Percentiles rank a stretch among this genome's conserved stretches.
phyloP scores from a whole-genome alignment of 2,329 filamentous ascomycete species.

The Trichoderma arundinaceum region DNA sequence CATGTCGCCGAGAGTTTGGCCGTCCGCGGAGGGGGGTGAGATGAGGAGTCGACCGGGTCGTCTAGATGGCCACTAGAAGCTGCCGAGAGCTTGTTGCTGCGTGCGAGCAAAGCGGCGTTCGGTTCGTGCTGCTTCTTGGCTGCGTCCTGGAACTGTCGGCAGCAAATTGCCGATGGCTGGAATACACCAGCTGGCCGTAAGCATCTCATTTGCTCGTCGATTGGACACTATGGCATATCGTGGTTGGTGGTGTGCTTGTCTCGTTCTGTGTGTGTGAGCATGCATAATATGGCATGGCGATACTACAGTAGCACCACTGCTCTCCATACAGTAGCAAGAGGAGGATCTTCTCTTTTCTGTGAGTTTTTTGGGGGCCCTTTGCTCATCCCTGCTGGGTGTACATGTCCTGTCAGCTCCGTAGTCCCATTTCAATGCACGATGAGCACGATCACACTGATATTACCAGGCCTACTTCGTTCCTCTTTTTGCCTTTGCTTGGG shows the following conservation, averaged over 20 bases:
- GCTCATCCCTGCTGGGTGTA: neutral
- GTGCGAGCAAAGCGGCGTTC: neutral
- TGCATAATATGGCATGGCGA: neutral
- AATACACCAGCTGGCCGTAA: too few species aligned
- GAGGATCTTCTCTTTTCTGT: neutral
- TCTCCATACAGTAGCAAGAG: too few species aligned
- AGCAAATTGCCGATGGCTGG: conserved; percentile 24
- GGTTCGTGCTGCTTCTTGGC: neutral
- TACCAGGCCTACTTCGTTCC: neutral
- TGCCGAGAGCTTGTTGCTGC: neutral
- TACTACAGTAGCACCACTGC: too few species aligned
- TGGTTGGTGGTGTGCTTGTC: neutral
- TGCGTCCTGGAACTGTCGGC: conserved; percentile 10
- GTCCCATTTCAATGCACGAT: neutral
- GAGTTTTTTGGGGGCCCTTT: conserved; percentile 5
- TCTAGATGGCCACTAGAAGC: conserved; percentile 31
- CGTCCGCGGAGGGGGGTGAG: conserved; percentile 28
- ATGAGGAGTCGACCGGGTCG: neutral
- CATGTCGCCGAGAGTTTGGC: conserved; percentile 37
- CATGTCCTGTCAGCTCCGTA: neutral
- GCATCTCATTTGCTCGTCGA: too few species aligned
- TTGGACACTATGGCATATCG: neutral
- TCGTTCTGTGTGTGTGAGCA: neutral
- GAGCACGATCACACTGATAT: neutral
- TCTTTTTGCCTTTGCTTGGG: too few species aligned